phyloP scores from a whole-genome alignment of 345 rosid genomes.

The Salix caprea region DNA sequence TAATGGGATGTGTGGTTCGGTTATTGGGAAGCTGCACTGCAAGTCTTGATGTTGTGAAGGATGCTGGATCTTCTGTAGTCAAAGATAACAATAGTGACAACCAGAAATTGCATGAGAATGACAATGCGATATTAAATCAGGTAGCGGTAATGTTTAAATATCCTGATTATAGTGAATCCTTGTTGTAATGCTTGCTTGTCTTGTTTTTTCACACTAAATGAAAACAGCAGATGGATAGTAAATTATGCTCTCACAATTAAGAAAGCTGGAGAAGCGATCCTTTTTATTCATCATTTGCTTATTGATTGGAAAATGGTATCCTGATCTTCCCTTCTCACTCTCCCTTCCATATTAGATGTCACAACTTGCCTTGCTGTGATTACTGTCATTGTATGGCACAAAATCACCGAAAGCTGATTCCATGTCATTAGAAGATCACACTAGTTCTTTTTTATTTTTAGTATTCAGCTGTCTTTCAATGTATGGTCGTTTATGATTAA shows the following conservation, averaged over 20 bases:
- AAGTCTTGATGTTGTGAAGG: constrained; percentile 39
- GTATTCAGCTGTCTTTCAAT: neutral
- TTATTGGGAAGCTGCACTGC: constrained; percentile 51
- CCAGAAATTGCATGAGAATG: constrained; percentile 27
- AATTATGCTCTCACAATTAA: neutral
- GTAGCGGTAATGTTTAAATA: constrained; percentile 40
- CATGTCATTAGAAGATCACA: neutral
- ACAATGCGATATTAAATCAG: constrained; percentile 22
- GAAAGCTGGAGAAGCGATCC: neutral
- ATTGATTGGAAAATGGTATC: neutral
- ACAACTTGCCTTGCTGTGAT: neutral
- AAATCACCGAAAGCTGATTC: neutral
- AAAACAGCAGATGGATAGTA: neutral
- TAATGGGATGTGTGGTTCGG: constrained; percentile 85
- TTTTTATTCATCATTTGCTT: neutral
- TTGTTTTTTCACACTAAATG: neutral
- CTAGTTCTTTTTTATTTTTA: neutral
- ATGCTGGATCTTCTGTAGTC: constrained; percentile 27
- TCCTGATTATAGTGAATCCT: neutral
- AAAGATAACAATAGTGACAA: constrained; percentile 14
- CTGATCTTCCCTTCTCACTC: no score
- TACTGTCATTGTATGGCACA: neutral
- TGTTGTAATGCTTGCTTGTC: neutral
- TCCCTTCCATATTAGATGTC: no score
- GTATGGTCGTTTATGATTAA: neutral